A percentile compares a stretch with the other conserved stretches of the same genome.
These are phyloP conservation scores for Peribolospora baueri DNA, from an alignment of 768 basidiomycete species.

Conservation along the genomic window DNA sequence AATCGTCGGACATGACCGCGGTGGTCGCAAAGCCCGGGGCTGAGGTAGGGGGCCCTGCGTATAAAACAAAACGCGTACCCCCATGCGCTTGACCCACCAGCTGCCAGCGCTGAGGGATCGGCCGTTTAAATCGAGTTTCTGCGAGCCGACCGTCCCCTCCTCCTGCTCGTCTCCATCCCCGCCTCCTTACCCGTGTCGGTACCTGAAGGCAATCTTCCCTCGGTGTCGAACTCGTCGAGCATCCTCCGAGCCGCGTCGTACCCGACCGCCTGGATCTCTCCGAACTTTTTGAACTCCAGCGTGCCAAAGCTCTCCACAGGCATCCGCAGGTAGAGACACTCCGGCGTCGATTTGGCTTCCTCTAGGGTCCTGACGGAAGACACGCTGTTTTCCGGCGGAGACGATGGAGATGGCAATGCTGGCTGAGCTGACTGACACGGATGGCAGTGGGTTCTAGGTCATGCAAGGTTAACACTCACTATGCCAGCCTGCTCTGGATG, in stretches of 20 bases:
- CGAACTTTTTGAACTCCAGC: slow-evolving; percentile 24
- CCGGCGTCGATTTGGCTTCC: slow-evolving; percentile 73
- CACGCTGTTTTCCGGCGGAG: slow-evolving; percentile 31
- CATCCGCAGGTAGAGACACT: slow-evolving; percentile 78
- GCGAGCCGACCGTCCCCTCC: background rate
- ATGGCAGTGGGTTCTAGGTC: background rate
- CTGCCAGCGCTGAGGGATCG: too few species aligned
- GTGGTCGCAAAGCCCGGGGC: too few species aligned
- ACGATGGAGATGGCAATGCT: background rate
- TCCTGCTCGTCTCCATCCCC: slow-evolving; percentile 26
- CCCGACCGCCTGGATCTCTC: slow-evolving; percentile 65
- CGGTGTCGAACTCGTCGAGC: slow-evolving; percentile 52
- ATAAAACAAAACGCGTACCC: too few species aligned
- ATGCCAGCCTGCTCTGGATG: slow-evolving; percentile 79
- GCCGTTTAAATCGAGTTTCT: too few species aligned
- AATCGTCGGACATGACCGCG: too few species aligned
- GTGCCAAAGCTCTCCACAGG: slow-evolving; percentile 93
- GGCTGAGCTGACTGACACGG: background rate
- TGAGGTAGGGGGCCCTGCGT: too few species aligned
- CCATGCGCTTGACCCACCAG: too few species aligned
- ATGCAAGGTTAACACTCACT: slow-evolving; percentile 33
- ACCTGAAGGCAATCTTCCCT: slow-evolving; percentile 57
- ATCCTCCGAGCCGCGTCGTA: slow-evolving; percentile 46
- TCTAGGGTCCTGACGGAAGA: slow-evolving; percentile 86
- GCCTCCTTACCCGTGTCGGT: slow-evolving; percentile 24